Base-by-base conservation (phyloP, 768 basidiomycete genomes). In the Mycena amicta region DNA sequence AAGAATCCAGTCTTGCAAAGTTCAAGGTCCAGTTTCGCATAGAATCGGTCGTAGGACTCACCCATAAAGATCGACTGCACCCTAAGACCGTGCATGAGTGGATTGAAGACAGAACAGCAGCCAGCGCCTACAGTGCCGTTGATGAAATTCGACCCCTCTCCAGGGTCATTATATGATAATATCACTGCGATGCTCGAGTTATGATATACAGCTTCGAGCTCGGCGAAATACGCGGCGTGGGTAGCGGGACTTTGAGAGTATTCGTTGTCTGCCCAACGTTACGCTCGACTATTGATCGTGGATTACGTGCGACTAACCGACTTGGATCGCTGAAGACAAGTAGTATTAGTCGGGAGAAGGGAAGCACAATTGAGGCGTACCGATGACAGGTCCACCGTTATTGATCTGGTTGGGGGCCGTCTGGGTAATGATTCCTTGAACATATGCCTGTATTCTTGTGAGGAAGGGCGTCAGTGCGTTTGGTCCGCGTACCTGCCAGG, bases 41-140 rank as follows among this genome's bases (percentile, higher is more conserved):
- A 31, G 41, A 25, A 12, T n/a, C 6, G 1, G 30, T 25, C 20
- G 4, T 37, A n/a, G 20, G 51, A 55, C 66, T 50, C 74, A 86
- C 86, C 90, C 90, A 65, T 90, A 87, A 30, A 90, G 80, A 70
- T 92, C 90, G 3, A 88, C 89, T 5, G 88, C 83, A 13, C 89
- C 89, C 83, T 85, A 30, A 4, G 33, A 25, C 4, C 11, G 29
- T 27, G 4, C 27, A 30, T 52, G 18, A 12, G 15, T 46, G 30
- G 27, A 47, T 11, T 30, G 5, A 22, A 12, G 28, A 57, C 52
- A 26, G 33, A 25, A 3, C 5, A 26, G 26, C 37, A 25, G 41
- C 52, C 15, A 39, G 28, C 16, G 57, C 80, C 55, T 63, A 87
- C 87, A 31, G 86, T 87, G 26, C 90, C 90, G 33, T 85, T 87